Evolutionary conservation across 2,329 filamentous ascomycete genomes (phyloP).

Genomic region (Ampelomyces quisqualis): DNA sequence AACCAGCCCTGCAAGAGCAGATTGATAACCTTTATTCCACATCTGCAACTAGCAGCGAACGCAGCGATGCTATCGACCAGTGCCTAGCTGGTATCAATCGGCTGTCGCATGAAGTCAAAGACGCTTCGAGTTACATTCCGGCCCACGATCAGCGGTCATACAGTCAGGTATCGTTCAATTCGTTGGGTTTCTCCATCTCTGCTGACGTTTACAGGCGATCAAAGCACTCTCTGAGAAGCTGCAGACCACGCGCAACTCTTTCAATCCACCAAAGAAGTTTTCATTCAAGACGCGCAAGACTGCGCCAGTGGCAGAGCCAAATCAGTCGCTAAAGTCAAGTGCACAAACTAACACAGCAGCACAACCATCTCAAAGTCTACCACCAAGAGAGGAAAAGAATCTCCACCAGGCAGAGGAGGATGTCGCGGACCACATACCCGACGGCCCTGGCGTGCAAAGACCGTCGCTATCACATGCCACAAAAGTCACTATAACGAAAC

Average conservation of each 20-base stretch:
- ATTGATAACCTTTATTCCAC: conserved; percentile 68
- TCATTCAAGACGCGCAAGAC: conserved; percentile 69
- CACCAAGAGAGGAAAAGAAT: too few species aligned
- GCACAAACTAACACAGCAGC: conserved; percentile 43
- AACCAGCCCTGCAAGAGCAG: conserved; percentile 71
- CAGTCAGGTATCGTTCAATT: conserved; percentile 60
- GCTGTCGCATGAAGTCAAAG: conserved; percentile 80
- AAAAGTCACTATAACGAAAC: conserved; percentile 65
- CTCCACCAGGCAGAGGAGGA: conserved; percentile 3
- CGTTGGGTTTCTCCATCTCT: background rate
- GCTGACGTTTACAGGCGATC: conserved; percentile 61
- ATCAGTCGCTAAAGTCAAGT: background rate
- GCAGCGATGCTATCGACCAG: conserved; percentile 77
- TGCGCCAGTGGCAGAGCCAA: conserved; percentile 38
- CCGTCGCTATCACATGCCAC: conserved; percentile 59
- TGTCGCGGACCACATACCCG: conserved; percentile 8
- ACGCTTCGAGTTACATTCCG: conserved; percentile 78
- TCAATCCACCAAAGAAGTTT: conserved; percentile 74
- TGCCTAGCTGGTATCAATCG: conserved; percentile 76
- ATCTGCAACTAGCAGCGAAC: conserved; percentile 68
- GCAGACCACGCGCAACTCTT: conserved; percentile 65
- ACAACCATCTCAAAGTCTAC: too few species aligned
- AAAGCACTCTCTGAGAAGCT: conserved; percentile 79
- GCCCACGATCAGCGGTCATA: conserved; percentile 89
- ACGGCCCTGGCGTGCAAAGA: conserved; percentile 40